Conservation (phyloP, 768 basidiomycete species). For the Russula earlei region DNA sequence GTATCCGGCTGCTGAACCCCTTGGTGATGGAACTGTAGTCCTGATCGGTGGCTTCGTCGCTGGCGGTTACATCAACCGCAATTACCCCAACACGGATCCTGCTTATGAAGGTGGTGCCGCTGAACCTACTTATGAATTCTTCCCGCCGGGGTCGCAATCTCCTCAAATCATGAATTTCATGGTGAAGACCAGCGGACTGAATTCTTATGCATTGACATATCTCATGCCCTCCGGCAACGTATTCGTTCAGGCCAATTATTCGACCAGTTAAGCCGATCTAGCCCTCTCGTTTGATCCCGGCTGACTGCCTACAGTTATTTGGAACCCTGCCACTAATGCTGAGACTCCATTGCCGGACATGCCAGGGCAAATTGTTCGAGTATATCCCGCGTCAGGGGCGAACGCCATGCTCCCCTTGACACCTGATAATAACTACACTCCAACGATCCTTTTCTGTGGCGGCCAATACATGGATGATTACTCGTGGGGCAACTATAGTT, state of each 20-base stretch:
- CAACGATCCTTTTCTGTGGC: slow-evolving; percentile 85
- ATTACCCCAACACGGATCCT: slow-evolving; percentile 61
- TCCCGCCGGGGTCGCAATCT: slow-evolving; percentile 44
- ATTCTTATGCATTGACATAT: slow-evolving; percentile 67
- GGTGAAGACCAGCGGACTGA: slow-evolving; percentile 62
- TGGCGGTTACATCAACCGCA: slow-evolving; percentile 74
- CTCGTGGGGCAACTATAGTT: slow-evolving; percentile 69
- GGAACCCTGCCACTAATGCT: slow-evolving; percentile 44
- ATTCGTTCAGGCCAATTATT: slow-evolving; percentile 76
- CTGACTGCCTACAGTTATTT: slow-evolving; percentile 30
- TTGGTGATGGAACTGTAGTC: slow-evolving; percentile 67
- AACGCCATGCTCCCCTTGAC: slow-evolving; percentile 87
- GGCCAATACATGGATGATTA: slow-evolving; percentile 69
- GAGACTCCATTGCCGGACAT: slow-evolving; percentile 62
- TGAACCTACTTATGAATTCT: slow-evolving; percentile 80
- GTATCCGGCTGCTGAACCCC: slow-evolving; percentile 70
- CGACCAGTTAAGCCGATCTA: slow-evolving; percentile 44
- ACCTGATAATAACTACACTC: slow-evolving; percentile 78
- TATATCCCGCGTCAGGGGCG: slow-evolving; percentile 86
- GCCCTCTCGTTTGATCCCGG: background rate
- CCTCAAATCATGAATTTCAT: slow-evolving; percentile 58
- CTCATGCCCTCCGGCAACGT: slow-evolving; percentile 69
- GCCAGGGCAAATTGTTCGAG: slow-evolving; percentile 65
- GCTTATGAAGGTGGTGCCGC: slow-evolving; percentile 55
- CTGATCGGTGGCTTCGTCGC: slow-evolving; percentile 75